Base-by-base conservation (phyloP, 352 stramenopile genomes). In the Nothophytophthora sp. region DNA sequence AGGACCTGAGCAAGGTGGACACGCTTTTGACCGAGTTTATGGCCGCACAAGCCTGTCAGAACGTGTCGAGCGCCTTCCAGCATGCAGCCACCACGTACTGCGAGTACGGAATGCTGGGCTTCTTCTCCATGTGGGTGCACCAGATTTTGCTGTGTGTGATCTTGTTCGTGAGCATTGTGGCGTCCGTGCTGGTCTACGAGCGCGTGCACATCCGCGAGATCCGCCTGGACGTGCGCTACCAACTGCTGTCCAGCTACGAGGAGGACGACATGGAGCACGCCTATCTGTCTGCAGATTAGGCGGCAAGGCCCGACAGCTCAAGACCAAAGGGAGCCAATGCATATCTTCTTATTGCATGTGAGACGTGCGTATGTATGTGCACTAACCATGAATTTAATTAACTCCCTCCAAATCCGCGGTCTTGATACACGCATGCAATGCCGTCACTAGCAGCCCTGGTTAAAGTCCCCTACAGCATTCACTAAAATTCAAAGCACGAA, bases 51-150 rank as follows among this genome's bases (percentile, higher is more conserved):
- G 45, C 56, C n/a, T 93, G 83, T 37, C 45, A 67, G 28, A 54
- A 67, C 20, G 66, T 86, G 4, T 67, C 76, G 28, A 64, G 48
- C 22, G 70, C 61, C 12, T 71, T 87, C 12, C 42, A 62, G 40
- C 65, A 81, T 37, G 83, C 79, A 6, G 59, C 80, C 22, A 61
- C 65, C 28, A 67, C 73, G 34, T 90, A 80, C 59, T 93, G 83
- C 55, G 82, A 87, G 63, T 91, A 83, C 58, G 80, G 83, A 41
- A 87, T 93, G 55, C 63, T 91, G 33, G 83, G 83, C 19, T 85
- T 93, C 53, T 89, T 90, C 45, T 89, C 80, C 12, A 87, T 93
- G 78, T 93, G 83, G 83, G 72, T 88, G 39, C 83, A 93, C 50
- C 83, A 93, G 69, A 78, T 93, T 28, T 46, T 90, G 44, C 51